Base-by-base conservation (phyloP, 208 protist species). In the Trypanosoma rangeli region DNA sequence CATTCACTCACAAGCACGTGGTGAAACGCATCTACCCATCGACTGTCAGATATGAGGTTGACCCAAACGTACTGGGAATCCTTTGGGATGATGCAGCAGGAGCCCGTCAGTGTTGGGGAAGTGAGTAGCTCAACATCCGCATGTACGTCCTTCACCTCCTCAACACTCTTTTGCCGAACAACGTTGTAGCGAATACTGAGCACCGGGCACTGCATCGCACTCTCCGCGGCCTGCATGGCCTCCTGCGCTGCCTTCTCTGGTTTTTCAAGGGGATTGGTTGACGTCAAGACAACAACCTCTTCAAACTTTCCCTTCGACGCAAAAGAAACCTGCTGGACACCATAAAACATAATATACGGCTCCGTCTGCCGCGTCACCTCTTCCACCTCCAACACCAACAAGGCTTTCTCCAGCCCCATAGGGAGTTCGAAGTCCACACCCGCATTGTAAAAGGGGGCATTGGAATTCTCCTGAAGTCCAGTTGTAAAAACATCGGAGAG, bases 401-500 rank as follows among this genome's bases (percentile, higher is more conserved):
- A 57, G 0, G 70, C 63, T 26, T 7, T 60, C 22, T 64, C 67
- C 49, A 73, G 10, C 18, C 65, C 70, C 1, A 68, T 22, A 24
- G 74, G 60, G 16, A 91, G 18, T 10, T 73, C 65, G 60, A 86
- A 82, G 28, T 44, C 46, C 24, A 86, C 55, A 18, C 42, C 66
- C 35, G 80, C 78, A 24, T 84, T 88, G 69, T 84, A 91, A 65
- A 88, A 91, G 12, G 85, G 85, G 3, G 72, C 78, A 54, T 91
- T 91, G 28, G 80, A 83, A 18, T 78, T 80, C 49, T 73, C 61
- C 58, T 88, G 83, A 29, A 86, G 42, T 10, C 69, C 78, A 39
- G 82, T 78, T 16, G 29, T 74, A 68, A 80, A 77, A 28, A 53
- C 63, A 26, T 52, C 26, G 0, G 54, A 60, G 5, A 83, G 29